Evolutionary conservation across 495 filamentous ascomycete genomes (phyloP).

Genomic region (Apiosordaria backusii): DNA sequence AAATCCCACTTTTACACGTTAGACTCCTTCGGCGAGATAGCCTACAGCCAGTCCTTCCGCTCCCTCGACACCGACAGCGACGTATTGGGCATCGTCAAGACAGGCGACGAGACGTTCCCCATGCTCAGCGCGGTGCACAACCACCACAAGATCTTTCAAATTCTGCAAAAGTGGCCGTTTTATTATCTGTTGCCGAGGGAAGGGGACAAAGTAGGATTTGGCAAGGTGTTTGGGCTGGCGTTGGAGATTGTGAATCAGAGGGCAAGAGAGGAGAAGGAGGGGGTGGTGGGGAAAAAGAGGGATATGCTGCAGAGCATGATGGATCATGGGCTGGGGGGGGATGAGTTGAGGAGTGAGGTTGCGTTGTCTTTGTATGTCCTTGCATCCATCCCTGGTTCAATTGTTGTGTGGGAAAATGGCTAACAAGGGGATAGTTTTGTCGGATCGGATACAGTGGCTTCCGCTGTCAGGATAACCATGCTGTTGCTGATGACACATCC

Average conservation of each 20-base stretch:
- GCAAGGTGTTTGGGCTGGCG: slow-evolving; percentile 24
- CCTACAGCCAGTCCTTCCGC: slow-evolving; percentile 60
- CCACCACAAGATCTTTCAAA: slow-evolving; percentile 51
- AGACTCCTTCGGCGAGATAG: slow-evolving; percentile 63
- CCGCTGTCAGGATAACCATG: slow-evolving; percentile 53
- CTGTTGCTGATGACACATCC: slow-evolving; percentile 49
- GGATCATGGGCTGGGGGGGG: slow-evolving; percentile 35
- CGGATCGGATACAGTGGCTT: slow-evolving; percentile 63
- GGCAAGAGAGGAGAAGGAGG: background rate
- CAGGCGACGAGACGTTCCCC: slow-evolving; percentile 49
- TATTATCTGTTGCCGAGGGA: slow-evolving; percentile 17
- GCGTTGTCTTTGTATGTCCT: slow-evolving; percentile 40
- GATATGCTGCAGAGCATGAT: slow-evolving; percentile 48
- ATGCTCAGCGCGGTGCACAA: slow-evolving; percentile 48
- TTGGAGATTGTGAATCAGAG: slow-evolving; percentile 5
- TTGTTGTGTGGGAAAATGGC: slow-evolving; percentile 18
- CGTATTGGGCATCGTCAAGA: slow-evolving; percentile 51
- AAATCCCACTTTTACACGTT: slow-evolving; percentile 54
- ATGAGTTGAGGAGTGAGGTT: slow-evolving; percentile 42
- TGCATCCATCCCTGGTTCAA: slow-evolving; percentile 26
- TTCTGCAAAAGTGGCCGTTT: slow-evolving; percentile 40
- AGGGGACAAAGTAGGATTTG: slow-evolving; percentile 23
- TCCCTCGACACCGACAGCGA: slow-evolving; percentile 58
- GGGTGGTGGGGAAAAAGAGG: slow-evolving; percentile 11
- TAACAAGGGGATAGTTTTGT: slow-evolving; percentile 52